Evolutionary conservation across 2,329 filamentous ascomycete species (phyloP).

Genomic region (Ascochyta rabiei): DNA sequence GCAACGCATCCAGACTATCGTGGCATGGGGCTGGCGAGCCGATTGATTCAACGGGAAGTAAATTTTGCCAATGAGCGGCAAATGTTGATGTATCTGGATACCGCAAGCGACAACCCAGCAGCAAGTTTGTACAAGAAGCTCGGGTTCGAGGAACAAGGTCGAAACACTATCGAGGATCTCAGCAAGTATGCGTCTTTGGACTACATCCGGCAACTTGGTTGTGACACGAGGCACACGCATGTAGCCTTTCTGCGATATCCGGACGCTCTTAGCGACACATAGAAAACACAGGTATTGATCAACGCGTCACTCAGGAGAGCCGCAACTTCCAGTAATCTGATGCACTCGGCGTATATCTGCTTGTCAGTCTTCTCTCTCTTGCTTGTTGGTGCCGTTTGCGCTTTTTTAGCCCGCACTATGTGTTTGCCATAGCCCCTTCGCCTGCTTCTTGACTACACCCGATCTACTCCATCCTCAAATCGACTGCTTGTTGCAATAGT

Average conservation of each 20-base stretch:
- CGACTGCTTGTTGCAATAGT: no score
- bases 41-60: conserved; percentile 24
- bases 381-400: background rate
- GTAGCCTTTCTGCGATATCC: conserved; percentile 9
- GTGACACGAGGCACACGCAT: conserved; percentile 2
- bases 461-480: no score
- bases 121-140: conserved; percentile 32
- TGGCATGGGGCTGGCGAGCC: conserved; percentile 29
- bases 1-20: conserved; percentile 36
- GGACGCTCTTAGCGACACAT: no score
- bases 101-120: conserved; percentile 32
- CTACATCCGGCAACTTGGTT: background rate
- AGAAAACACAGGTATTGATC: no score
- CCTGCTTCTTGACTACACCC: no score
- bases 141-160: conserved; percentile 33
- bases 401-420: no score
- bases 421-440: no score
- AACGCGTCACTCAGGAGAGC: no score
- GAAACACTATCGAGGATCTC: conserved; percentile 24
- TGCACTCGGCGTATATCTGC: no score
- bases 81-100: conserved; percentile 36
- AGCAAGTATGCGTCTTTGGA: conserved; percentile 13
- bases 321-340: no score
- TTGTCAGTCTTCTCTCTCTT: background rate
- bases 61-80: conserved; percentile 22